Evolutionary conservation across 2,329 filamentous ascomycete genomes (phyloP), one percentile per base, ranked within the genome.

Genomic region (Aspergillus luchuensis): DNA sequence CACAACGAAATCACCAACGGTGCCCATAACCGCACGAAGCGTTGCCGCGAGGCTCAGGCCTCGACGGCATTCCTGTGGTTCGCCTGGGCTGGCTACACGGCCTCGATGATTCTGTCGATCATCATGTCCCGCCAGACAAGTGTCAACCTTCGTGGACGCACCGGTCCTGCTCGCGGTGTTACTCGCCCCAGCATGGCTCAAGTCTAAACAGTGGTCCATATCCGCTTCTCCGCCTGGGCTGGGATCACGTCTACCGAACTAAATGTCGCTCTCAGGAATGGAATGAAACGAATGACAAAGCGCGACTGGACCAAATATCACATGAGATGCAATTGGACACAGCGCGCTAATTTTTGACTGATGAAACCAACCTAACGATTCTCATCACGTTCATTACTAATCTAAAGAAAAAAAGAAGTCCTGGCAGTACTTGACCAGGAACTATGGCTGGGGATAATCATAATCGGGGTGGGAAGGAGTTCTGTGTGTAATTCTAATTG

Each of bases 21-120:
- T 53, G 71, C 80, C 0, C 2, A 63, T 58, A 63, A 75, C 49
- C 67, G 57, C 6, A 51, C 63, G 11, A 79, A 79, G 62, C 76
- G 80, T 55, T 84, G 82, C 67, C 80, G 78, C 43, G 81, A 84
- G 69, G 80, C 80, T 8, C 80, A 84, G 68, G 81, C 82, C 5
- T 69, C 79, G 2, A 75, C 72, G 21, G 82, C 81, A 0, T 84
- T 84, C 74, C 72, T 84, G 52, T 84, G 81, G 81, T 82, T 84
- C 63, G 74, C 72, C 8, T 83, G 78, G 72, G 78, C 74, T 41
- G 67, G 76, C 5, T 84, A 78, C 62, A 71, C 78, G 47, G 74
- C 69, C 5, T 80, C 78, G 6, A 63, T 79, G 52, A 60, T 79
- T 56, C 65, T 81, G 56, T 81, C 78, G 1, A 57, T 75, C 60